Percentiles rank a stretch among this genome's conserved stretches.
Conservation (phyloP, 1,284 basidiomycete genomes). For the Cyathus pygmaeus region DNA sequence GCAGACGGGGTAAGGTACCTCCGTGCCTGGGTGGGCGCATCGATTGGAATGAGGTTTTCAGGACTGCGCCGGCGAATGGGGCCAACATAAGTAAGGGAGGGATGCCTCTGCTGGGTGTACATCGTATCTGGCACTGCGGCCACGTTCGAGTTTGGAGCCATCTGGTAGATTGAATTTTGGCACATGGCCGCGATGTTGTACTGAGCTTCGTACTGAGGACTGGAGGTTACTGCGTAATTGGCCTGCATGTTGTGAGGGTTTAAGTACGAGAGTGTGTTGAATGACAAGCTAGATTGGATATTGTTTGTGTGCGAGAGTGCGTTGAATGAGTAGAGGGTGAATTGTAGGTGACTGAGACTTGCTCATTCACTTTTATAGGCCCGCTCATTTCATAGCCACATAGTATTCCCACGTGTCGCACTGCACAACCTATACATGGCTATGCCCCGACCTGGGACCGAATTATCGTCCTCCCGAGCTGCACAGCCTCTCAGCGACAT, state of each 20-base stretch:
- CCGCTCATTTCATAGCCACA: too few species aligned
- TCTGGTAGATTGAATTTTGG: neutral
- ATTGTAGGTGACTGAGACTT: too few species aligned
- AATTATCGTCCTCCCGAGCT: too few species aligned
- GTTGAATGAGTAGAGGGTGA: too few species aligned
- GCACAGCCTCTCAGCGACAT: too few species aligned
- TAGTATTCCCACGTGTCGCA: too few species aligned
- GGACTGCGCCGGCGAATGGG: slow-evolving; percentile 20
- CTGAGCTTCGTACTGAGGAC: neutral
- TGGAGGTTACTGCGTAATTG: neutral
- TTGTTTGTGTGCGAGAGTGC: too few species aligned
- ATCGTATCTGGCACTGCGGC: neutral
- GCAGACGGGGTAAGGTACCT: slow-evolving; percentile 41
- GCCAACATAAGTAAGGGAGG: slow-evolving; percentile 8
- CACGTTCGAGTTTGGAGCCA: neutral
- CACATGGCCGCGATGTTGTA: neutral
- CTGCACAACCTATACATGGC: too few species aligned
- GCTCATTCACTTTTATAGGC: too few species aligned
- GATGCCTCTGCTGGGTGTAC: neutral
- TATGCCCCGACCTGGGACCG: too few species aligned
- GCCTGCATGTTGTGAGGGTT: neutral
- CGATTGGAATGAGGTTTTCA: slow-evolving; percentile 34
- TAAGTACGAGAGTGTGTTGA: too few species aligned
- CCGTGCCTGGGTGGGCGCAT: slow-evolving; percentile 48
- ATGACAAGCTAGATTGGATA: too few species aligned